These are phyloP conservation scores for Trichomonas vaginalis DNA, from an alignment of 208 protist genomes.

Conservation along the genomic window DNA sequence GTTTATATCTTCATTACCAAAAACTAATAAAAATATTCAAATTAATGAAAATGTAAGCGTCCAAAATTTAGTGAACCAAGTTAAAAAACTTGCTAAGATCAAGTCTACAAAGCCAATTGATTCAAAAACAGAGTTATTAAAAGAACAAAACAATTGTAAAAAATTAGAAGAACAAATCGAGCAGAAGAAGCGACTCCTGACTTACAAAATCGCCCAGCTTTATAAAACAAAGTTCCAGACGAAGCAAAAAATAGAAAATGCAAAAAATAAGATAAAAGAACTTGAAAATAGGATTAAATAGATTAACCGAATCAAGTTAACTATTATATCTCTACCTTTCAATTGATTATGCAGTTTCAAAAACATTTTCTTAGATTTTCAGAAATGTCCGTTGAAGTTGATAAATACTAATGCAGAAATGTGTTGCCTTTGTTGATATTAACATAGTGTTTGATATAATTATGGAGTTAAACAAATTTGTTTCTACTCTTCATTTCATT, in stretches of 20 bases:
- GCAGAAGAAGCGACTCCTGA: not conserved
- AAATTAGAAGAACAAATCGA: not conserved
- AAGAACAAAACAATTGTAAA: not conserved
- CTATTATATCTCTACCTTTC: too few relatives aligned
- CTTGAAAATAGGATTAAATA: not conserved
- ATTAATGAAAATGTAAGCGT: too few relatives aligned
- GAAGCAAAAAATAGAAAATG: not conserved
- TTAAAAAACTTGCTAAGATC: not conserved
- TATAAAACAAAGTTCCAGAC: not conserved
- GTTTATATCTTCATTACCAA: not conserved
- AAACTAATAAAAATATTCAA: not conserved
- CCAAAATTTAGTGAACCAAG: not conserved
- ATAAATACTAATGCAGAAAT: too few relatives aligned
- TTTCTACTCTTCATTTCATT: too few relatives aligned
- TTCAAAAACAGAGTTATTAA: not conserved
- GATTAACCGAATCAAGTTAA: too few relatives aligned
- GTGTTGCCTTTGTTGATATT: too few relatives aligned
- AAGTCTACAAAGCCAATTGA: not conserved
- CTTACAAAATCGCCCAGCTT: not conserved
- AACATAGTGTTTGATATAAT: too few relatives aligned
- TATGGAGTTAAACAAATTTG: too few relatives aligned
- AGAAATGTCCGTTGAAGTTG: too few relatives aligned
- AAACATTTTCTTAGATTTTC: too few relatives aligned
- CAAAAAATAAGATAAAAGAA: not conserved
- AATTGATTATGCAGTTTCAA: too few relatives aligned